Conservation (phyloP, 306 rosid genomes). For the Lathyrus tuberosus region DNA sequence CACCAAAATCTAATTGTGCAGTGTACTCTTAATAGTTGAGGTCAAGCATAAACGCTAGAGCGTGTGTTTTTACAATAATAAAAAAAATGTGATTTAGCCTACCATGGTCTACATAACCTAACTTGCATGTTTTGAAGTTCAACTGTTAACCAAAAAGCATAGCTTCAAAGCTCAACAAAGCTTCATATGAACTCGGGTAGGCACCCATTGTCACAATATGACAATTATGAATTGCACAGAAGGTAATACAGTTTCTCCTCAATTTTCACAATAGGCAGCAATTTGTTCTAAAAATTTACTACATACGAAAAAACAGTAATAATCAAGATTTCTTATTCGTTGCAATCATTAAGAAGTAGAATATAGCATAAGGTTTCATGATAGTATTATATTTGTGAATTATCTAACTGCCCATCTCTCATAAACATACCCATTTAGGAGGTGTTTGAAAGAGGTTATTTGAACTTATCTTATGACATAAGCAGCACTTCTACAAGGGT, state of each 20-base stretch:
- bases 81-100: too few species aligned
- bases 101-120: neutral
- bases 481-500: neutral
- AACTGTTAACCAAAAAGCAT: neutral
- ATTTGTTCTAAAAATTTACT: constrained; percentile 3
- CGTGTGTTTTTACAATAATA: too few species aligned
- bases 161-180: neutral
- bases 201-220: neutral
- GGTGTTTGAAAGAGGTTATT: neutral
- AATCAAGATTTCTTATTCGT: constrained; percentile 1
- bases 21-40: too few species aligned
- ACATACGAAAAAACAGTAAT: neutral
- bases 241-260: neutral
- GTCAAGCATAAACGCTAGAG: too few species aligned
- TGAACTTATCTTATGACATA: neutral
- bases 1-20: too few species aligned
- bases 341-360: neutral
- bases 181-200: neutral
- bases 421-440: neutral
- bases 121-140: too few species aligned
- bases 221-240: constrained; percentile 6
- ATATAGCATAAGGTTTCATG: neutral
- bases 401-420: constrained; percentile 25
- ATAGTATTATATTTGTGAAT: constrained; percentile 1
- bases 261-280: neutral